phyloP scores from a whole-genome alignment of 1,139 yeast species.

The Pichia norvegensis region DNA sequence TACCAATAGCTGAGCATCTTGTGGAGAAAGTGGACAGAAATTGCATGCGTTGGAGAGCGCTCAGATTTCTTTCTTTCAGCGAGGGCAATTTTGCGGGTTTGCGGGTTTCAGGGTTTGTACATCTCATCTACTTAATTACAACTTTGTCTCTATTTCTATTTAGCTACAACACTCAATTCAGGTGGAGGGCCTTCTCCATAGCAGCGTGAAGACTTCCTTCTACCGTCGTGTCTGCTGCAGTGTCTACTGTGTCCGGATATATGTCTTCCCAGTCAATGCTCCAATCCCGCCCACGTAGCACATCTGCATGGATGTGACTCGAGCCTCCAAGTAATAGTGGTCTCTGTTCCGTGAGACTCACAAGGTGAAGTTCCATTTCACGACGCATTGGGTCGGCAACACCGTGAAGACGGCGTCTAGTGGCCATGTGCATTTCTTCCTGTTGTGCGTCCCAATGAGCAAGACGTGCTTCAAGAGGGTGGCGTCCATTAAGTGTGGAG shows the following conservation, averaged over 20 bases:
- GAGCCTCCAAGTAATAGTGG: conserved; percentile 53
- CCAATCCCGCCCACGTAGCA: conserved; percentile 67
- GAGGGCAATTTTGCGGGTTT: no score
- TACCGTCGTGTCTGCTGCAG: background rate
- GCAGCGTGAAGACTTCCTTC: background rate
- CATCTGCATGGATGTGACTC: conserved; percentile 46
- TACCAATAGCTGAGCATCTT: no score
- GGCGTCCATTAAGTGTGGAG: conserved; percentile 70
- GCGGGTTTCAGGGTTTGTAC: no score
- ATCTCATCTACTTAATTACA: no score
- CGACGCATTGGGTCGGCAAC: conserved; percentile 91
- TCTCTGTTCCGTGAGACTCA: conserved; percentile 63
- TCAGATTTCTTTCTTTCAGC: no score
- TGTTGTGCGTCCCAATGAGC: conserved; percentile 77
- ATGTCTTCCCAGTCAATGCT: conserved; percentile 91
- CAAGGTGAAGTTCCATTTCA: conserved; percentile 73
- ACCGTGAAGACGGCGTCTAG: conserved; percentile 77
- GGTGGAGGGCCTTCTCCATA: conserved; percentile 3
- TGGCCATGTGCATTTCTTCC: conserved; percentile 61
- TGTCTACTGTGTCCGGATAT: conserved; percentile 38
- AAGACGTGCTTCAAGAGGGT: conserved; percentile 76
- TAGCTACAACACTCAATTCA: background rate
- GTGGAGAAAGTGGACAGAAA: no score
- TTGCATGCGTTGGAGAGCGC: no score
- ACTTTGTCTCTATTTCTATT: no score